These are phyloP conservation scores for Viola odorata DNA, from an alignment of 345 rosid species.

Conservation along the genomic window DNA sequence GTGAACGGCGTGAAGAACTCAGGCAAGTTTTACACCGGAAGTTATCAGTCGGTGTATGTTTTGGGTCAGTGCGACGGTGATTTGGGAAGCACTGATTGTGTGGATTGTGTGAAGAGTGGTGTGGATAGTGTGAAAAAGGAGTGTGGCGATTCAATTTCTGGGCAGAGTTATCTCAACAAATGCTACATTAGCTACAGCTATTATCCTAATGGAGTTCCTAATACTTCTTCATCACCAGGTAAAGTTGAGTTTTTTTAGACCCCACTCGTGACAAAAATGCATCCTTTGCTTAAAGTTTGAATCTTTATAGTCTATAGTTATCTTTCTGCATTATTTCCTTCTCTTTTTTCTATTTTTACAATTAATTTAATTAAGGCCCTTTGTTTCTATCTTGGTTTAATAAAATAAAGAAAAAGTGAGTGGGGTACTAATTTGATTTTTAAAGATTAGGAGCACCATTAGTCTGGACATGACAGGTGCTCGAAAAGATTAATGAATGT, in stretches of 20 bases:
- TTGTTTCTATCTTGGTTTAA: no score
- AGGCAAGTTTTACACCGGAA: constrained; percentile 46
- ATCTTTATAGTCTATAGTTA: no score
- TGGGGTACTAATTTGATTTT: no score
- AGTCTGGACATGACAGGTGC: no score
- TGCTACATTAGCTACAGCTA: constrained; percentile 79
- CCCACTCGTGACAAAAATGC: no score
- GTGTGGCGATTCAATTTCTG: constrained; percentile 67
- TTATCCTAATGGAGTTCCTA: constrained; percentile 72
- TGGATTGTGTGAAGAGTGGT: constrained; percentile 54
- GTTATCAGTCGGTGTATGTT: constrained; percentile 40
- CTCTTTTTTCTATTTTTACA: no score
- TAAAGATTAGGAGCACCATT: no score
- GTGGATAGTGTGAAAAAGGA: constrained; percentile 42
- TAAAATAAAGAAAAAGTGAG: no score
- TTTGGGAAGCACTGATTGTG: constrained; percentile 51
- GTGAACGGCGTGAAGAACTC: constrained; percentile 41
- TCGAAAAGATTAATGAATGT: no score
- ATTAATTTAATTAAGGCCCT: no score
- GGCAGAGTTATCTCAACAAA: constrained; percentile 60
- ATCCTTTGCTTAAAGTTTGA: no score
- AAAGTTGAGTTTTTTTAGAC: not conserved
- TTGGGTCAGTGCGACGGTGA: constrained; percentile 92
- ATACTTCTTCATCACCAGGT: constrained; percentile 29
- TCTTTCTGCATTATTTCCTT: no score